Evolutionary conservation across 2,329 filamentous ascomycete species (phyloP), one percentile per base, ranked within the genome.

Genomic region (Mycosphaerelloides madeirae): DNA sequence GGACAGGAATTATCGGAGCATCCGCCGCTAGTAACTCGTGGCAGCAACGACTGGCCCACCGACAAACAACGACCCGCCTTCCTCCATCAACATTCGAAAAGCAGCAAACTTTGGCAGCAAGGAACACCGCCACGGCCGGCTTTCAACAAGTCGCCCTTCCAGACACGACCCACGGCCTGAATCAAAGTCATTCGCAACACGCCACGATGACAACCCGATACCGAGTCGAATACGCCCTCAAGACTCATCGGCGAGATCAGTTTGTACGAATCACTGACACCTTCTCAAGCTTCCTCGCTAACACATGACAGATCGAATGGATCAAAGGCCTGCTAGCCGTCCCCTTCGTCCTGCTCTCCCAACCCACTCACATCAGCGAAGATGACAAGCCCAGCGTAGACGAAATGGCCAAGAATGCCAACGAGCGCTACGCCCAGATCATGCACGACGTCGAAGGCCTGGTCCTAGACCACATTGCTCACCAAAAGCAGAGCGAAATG

Each of bases 331-430:
- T 97, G 3, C 75, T 97, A 11, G 93, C 93, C 1, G 91, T 97
- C 1, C 93, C 93, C 0, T 98, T 98, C 64, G 91, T 98, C 31
- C 79, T 98, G 42, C 89, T 95, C 66, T 96, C 91, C 1, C 90
- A 97, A 64, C 93, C 93, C 3, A 94, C 88, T 1, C 88, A 88
- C 15, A 80, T 89, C 32, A 89, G 91, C 59, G 84, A 90, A 53
- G 75, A 79, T 44, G 76, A 81, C 56, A 79, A 79, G 49, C 73
- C 78, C 43, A 78, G 75, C 43, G 78, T 91, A 39, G 39, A 48
- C 35, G 51, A 53, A 29, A 89, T 91, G 74, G 86, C 87, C 3
- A 79, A 80, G 46, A 84, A 87, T 61, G 87, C 91, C 19, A 88
- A 93, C 62, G 77, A 85, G 44, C 82, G 93, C 50, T 98, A 97